Base-by-base conservation (phyloP, 257 asterid species). In the Solanum sitiens region DNA sequence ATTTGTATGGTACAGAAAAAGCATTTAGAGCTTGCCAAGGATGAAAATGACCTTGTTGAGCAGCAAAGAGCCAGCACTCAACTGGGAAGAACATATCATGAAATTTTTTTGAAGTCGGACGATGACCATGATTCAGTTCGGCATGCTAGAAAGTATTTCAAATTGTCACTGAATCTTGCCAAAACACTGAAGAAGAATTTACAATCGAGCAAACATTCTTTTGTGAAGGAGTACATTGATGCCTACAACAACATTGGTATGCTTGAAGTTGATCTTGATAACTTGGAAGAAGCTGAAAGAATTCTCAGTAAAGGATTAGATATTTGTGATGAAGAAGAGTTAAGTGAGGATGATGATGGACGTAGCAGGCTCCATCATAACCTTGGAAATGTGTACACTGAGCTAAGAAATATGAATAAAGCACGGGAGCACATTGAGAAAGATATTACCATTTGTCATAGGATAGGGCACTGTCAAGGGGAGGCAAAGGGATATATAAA, bases 331-430 rank as follows among this genome's bases (percentile, higher is more conserved):
- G 98, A 93, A 91, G 99, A 97, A 91, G 99, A 97, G 90, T 91
- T 97, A 83, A n/a, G 25, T 23, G 96, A 91, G 89, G 84, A 91
- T 88, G 96, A 93, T 90, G 99, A 91, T 88, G 90, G 94, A 3
- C 99, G 99, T 72, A 93, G 96, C 89, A 96, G 99, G 95, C 99
- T 96, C 88, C 98, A 96, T 87, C 98, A 97, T 92, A 96, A 96
- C 91, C 99, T 97, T 84, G 99, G 99, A 82, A 94, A 88, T 88
- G 96, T 96, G 87, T 95, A 93, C 91, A 85, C 92, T 88, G 96
- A 93, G 90, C 90, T 96, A 83, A 95, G 98, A 93, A 90, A 89
- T 85, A 96, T 99, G 99, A 91, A 89, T 56, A 90, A 88, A 61
- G 99, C 99, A 63, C 86, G 77, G 37, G 91, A 92, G 47, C 98